Percentiles rank a stretch among this genome's conserved stretches.
phyloP scores from a whole-genome alignment of 2,329 filamentous ascomycete genomes.

The Hysterium pulicare region DNA sequence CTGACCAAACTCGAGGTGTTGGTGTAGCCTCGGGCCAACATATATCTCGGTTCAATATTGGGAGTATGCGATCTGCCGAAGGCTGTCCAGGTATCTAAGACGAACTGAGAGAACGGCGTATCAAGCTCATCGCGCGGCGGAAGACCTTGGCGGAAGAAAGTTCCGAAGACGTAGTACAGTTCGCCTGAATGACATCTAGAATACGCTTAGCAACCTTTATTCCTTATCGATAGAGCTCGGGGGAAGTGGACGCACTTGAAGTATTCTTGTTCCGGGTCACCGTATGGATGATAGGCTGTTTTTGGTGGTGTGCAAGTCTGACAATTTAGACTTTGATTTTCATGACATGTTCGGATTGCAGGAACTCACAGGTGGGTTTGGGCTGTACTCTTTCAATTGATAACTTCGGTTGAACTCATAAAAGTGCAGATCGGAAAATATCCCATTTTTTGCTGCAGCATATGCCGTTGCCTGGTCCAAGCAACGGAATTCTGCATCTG shows the following conservation, averaged over 20 bases:
- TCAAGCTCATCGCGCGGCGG: slow-evolving; percentile 26
- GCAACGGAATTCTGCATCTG: slow-evolving; percentile 31
- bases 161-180: slow-evolving; percentile 30
- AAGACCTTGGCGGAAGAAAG: slow-evolving; percentile 32
- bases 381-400: slow-evolving; percentile 23
- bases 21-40: slow-evolving; percentile 25
- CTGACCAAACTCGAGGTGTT: slow-evolving; percentile 18
- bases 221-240: no score
- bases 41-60: slow-evolving; percentile 16
- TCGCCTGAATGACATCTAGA: slow-evolving; percentile 31
- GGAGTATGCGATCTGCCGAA: slow-evolving; percentile 30
- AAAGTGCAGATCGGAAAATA: slow-evolving; percentile 22
- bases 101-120: slow-evolving; percentile 28
- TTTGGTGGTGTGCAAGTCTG: slow-evolving; percentile 32
- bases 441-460: slow-evolving; percentile 15
- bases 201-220: not conserved
- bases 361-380: slow-evolving; percentile 19
- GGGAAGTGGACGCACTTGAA: slow-evolving; percentile 20
- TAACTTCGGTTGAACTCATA: slow-evolving; percentile 34
- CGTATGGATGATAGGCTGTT: slow-evolving; percentile 20
- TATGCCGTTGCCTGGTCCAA: slow-evolving; percentile 26
- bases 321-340: no score
- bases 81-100: slow-evolving; percentile 30
- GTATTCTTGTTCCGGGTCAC: slow-evolving; percentile 21
- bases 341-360: no score